Evolutionary conservation across 306 rosid species (phyloP), one percentile per base, ranked within the genome.

Genomic region (Quercus aquifolioides): DNA sequence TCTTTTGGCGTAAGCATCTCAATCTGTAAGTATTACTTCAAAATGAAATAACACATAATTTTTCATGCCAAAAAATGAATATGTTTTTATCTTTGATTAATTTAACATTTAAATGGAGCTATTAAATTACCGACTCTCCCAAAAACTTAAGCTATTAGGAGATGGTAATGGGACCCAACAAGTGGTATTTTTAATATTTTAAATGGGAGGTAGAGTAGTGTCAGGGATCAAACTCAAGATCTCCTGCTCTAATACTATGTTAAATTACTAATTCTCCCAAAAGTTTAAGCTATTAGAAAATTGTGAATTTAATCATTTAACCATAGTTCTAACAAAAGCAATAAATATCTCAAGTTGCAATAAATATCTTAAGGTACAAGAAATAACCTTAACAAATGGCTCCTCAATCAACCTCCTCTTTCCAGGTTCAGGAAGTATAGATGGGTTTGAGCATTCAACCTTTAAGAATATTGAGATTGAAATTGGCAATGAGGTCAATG

Each of bases 1-100:
- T 92, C 98, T 72, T 94, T 94, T 7, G 98, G 98, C 3, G 91
- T 87, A 81, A 94, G 97, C 97, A 92, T 76, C 86, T 94, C 97
- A 85, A 94, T 92, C 97, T 94, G 83, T 74, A 69, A 67, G 30
- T 26, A 81, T 71, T 52, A 85, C 38, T 62, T 79, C 65, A 80
- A 81, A 41, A 80, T 81, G 65, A 51, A 78, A 25, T 78, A 57
- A 58, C 13, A 46, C 18, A 33, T 21, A 73, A 17, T 18, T 26
- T 30, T 14, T 72, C 14, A 73, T n/a, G 69, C 57, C 79, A 38
- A 15, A 13, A 30, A 62, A 65, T 18, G 19, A 43, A 56, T 12
- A 81, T 25, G 69, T 26, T 46, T 78, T 23, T 62, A 19, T 68
- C 72, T 41, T 49, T 25, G 74, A 78, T 78, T 72, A 70, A 75